These are phyloP conservation scores for Ramicandelaber brevisporus DNA, from an alignment of 192 early-diverging fungal species.

Conservation along the genomic window DNA sequence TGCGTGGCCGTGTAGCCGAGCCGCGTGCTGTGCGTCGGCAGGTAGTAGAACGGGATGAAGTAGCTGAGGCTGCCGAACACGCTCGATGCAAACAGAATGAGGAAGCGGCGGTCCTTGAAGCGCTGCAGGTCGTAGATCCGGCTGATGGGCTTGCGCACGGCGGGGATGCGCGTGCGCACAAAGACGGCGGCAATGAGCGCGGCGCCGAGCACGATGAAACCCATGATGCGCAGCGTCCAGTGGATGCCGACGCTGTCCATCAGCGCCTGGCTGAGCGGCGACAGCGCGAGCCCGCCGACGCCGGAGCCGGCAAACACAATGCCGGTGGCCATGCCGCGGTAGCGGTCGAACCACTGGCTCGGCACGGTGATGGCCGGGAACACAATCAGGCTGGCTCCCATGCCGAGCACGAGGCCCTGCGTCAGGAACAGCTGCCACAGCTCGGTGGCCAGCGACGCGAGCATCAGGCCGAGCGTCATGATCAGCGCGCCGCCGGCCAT, in stretches of 20 bases:
- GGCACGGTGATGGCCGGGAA: slow-evolving; percentile 35
- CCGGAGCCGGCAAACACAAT: slow-evolving; percentile 48
- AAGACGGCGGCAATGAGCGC: slow-evolving; percentile 13
- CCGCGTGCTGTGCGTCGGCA: slow-evolving; percentile 17
- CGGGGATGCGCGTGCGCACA: slow-evolving; percentile 8
- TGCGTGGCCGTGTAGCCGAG: too few relatives aligned
- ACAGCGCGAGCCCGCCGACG: slow-evolving; percentile 39
- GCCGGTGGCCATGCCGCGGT: slow-evolving; percentile 40
- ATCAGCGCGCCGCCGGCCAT: slow-evolving; percentile 18
- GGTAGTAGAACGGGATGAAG: slow-evolving; percentile 26
- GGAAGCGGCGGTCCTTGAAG: slow-evolving; percentile 15
- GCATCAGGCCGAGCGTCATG: slow-evolving; percentile 16
- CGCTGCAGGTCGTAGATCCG: slow-evolving; percentile 15
- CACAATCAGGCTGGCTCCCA: slow-evolving; percentile 34
- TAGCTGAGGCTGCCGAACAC: slow-evolving; percentile 21
- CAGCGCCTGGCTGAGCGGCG: slow-evolving; percentile 24
- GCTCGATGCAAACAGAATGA: slow-evolving; percentile 11
- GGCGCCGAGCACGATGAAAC: slow-evolving; percentile 17
- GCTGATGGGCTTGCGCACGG: slow-evolving; percentile 4
- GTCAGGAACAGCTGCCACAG: slow-evolving; percentile 51
- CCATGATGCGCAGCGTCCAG: slow-evolving; percentile 45
- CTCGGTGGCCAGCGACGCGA: slow-evolving; percentile 11
- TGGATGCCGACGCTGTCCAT: slow-evolving; percentile 24
- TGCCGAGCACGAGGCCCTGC: slow-evolving; percentile 48
- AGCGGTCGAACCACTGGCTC: slow-evolving; percentile 39